A percentile compares a stretch with the other conserved stretches of the same genome.
Conservation (phyloP, 306 rosid genomes). For the Morella rubra region DNA sequence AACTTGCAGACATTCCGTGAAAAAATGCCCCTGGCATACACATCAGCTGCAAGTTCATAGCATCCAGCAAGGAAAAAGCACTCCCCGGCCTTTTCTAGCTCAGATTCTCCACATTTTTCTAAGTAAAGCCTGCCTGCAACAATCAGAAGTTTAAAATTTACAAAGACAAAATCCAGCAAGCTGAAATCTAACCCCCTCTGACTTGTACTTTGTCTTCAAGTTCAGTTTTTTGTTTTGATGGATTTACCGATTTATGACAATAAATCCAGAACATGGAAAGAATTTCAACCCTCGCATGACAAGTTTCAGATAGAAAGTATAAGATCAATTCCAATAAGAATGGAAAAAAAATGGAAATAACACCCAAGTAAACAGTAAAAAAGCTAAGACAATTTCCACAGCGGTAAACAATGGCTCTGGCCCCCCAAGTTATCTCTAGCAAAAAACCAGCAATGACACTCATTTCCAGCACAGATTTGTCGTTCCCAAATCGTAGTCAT, state of each 20-base stretch:
- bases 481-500: no score
- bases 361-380: not conserved
- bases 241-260: not conserved
- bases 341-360: not conserved
- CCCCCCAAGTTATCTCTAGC: no score
- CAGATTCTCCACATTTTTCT: conserved; percentile 54
- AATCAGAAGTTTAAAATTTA: conserved; percentile 3
- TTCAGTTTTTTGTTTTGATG: not conserved
- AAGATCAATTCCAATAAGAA: not conserved
- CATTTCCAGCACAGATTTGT: no score
- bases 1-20: conserved; percentile 50
- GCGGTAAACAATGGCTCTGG: not conserved
- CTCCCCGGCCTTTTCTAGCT: conserved; percentile 60
- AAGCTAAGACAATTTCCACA: not conserved
- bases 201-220: not conserved
- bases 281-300: not conserved
- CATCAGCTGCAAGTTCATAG: conserved; percentile 51
- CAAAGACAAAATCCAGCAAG: not conserved
- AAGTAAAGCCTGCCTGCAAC: conserved; percentile 54
- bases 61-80: conserved; percentile 57
- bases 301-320: not conserved
- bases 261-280: not conserved
- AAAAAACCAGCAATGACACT: no score
- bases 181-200: no score
- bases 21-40: conserved; percentile 57